Evolutionary conservation across 2,329 filamentous ascomycete genomes (phyloP).

Genomic region (Cercospora zeina): DNA sequence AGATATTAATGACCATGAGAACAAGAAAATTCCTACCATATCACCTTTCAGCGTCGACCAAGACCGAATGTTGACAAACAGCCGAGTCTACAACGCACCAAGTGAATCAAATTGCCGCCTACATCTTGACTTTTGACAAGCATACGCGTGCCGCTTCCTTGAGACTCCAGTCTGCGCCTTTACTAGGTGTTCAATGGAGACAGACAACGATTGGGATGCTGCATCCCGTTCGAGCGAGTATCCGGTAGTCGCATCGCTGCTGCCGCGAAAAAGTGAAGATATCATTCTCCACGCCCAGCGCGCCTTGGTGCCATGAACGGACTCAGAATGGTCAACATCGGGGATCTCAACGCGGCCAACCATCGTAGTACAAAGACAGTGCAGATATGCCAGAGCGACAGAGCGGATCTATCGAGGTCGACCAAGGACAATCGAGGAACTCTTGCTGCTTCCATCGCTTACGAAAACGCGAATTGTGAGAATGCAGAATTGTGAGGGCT

Average conservation of each 20-base stretch:
- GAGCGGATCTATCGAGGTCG: neutral
- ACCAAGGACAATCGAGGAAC: neutral
- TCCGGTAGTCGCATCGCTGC: neutral
- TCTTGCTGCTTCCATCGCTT: neutral
- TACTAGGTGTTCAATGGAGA: neutral
- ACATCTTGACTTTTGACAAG: neutral
- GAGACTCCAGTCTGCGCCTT: neutral
- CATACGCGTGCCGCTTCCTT: neutral
- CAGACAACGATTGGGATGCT: neutral
- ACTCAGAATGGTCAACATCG: neutral
- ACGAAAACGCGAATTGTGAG: too few species aligned
- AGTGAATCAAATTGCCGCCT: neutral
- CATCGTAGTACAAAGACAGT: neutral
- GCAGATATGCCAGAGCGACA: neutral
- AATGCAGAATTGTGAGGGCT: constrained; percentile 2
- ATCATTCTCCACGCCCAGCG: neutral
- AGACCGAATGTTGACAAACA: neutral
- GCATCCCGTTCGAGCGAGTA: neutral
- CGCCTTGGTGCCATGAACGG: neutral
- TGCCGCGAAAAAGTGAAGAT: neutral
- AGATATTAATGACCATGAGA: neutral
- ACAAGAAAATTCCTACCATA: neutral
- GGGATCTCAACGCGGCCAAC: neutral
- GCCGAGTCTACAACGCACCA: neutral
- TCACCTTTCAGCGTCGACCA: neutral